Conservation (phyloP, 768 basidiomycete species). For the Macrolepiota fuliginosa region DNA sequence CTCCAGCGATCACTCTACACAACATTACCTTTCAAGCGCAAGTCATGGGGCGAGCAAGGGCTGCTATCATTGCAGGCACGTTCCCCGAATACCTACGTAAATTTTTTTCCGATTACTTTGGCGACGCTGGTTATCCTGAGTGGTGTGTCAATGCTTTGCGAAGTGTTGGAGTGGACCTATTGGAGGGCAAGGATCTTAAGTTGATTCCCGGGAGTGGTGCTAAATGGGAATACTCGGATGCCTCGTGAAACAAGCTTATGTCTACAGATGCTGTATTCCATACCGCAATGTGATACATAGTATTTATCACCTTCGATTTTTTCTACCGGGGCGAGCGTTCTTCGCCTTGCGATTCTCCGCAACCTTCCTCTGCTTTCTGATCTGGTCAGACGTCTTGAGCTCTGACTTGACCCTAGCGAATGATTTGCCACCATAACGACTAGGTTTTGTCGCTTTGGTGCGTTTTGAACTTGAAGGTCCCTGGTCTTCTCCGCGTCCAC, state of each 20-base stretch:
- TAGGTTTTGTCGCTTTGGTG: slow-evolving; percentile 31
- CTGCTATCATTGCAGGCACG: slow-evolving; percentile 73
- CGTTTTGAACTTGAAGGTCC: slow-evolving; percentile 13
- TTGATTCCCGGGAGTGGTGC: slow-evolving; percentile 61
- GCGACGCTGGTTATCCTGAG: slow-evolving; percentile 72
- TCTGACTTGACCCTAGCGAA: slow-evolving; percentile 71
- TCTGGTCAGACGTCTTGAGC: slow-evolving; percentile 85
- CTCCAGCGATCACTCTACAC: slow-evolving; percentile 73
- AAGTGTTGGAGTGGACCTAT: slow-evolving; percentile 80
- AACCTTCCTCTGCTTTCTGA: slow-evolving; percentile 70
- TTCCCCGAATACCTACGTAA: slow-evolving; percentile 76
- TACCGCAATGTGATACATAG: slow-evolving; percentile 1
- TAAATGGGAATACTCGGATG: slow-evolving; percentile 78
- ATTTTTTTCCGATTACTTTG: slow-evolving; percentile 82
- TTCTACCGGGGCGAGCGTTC: slow-evolving; percentile 71
- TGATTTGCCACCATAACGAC: slow-evolving; percentile 59
- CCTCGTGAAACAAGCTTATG: slow-evolving; percentile 15
- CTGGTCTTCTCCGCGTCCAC: slow-evolving; percentile 16
- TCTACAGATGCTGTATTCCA: not conserved
- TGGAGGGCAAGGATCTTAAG: slow-evolving; percentile 50
- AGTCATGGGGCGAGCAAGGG: slow-evolving; percentile 81
- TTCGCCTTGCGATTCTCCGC: slow-evolving; percentile 68
- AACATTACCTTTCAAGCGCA: slow-evolving; percentile 86
- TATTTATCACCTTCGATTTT: slow-evolving; percentile 40
- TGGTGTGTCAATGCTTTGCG: slow-evolving; percentile 87